phyloP scores from a whole-genome alignment of 1,139 yeast species.

The Geotrichum armillariae region DNA sequence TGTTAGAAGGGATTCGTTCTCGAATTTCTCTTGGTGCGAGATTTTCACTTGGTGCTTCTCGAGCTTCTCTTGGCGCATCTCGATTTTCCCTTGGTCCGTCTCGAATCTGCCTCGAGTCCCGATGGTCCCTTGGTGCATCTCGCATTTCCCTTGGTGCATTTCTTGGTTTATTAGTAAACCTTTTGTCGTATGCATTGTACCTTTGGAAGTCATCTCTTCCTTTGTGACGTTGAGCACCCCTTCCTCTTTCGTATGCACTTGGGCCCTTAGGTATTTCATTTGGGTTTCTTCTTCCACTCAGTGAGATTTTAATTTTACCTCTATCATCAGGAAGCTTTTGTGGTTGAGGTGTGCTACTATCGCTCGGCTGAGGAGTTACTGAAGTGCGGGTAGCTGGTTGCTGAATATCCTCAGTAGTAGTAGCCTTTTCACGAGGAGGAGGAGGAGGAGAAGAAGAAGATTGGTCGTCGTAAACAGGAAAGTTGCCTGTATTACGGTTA shows the following conservation, averaged over 20 bases:
- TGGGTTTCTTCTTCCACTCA: constrained; percentile 10
- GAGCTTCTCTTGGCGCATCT: no score
- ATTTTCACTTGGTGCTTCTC: no score
- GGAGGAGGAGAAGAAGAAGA: constrained; percentile 1
- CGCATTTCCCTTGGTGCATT: no score
- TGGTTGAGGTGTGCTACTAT: neutral
- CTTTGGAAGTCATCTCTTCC: constrained; percentile 7
- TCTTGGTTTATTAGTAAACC: neutral
- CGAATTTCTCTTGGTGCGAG: no score
- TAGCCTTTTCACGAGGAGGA: neutral
- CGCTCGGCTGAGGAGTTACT: neutral
- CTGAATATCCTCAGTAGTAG: neutral
- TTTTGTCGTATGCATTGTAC: neutral
- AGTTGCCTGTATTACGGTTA: neutral
- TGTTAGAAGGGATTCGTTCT: neutral
- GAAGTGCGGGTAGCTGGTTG: neutral
- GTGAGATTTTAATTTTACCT: constrained; percentile 14
- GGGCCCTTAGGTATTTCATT: constrained; percentile 16
- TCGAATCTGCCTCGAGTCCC: no score
- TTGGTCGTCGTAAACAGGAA: constrained; percentile 7
- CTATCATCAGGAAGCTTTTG: constrained; percentile 16
- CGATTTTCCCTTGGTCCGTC: no score
- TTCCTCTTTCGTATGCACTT: constrained; percentile 7
- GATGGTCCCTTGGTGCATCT: no score
- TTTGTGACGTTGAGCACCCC: neutral